Evolutionary conservation across 2,329 filamentous ascomycete species (phyloP), one percentile per base, ranked within the genome.

Genomic region (Dryadomyces quercivorus): DNA sequence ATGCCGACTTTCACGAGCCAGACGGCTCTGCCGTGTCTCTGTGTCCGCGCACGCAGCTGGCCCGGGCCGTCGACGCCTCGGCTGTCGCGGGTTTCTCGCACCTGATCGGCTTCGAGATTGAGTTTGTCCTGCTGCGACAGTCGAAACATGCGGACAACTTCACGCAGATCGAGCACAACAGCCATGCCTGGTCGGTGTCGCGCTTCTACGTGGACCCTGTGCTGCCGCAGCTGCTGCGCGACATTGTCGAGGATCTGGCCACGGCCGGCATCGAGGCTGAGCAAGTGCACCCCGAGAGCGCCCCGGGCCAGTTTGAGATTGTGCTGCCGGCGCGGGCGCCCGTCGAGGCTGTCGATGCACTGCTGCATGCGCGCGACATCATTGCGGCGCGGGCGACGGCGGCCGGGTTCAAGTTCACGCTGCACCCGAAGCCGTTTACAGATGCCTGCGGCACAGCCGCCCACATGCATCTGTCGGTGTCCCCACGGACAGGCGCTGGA

Each of bases 31-130:
- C 68, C 0, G 70, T 81, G 1, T 57, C 60, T 1, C 58, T 82
- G 0, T 94, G 88, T 61, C 87, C 88, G 1, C 76, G 87, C 54
- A 72, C 80, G 45, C 65, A 84, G 55, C 70, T 94, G 53, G 70
- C 79, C 53, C 71, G 67, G 3, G 71, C 82, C 0, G 63, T 84
- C 1, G 69, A 75, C 0, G 67, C 69, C 6, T 76, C 85, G 0
- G 69, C 74, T 12, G 61, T 67, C 2, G 70, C 78, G 42, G 72
- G 74, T 1, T 71, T 88, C 2, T 67, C 73, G 3, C 80, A 90
- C 50, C 72, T 84, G 0, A 67, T 89, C 16, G 89, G 88, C 0
- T 94, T 93, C 60, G 89, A 95, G 66, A 81, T 94, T 44, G 88
- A 94, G 66, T 79, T 93, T 10, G 75, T 87, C 1, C 82, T 94